Percentiles rank a stretch among this genome's conserved stretches.
These are phyloP conservation scores for Zancudomyces culisetae DNA, from an alignment of 371 early-diverging fungal species.

Conservation along the genomic window DNA sequence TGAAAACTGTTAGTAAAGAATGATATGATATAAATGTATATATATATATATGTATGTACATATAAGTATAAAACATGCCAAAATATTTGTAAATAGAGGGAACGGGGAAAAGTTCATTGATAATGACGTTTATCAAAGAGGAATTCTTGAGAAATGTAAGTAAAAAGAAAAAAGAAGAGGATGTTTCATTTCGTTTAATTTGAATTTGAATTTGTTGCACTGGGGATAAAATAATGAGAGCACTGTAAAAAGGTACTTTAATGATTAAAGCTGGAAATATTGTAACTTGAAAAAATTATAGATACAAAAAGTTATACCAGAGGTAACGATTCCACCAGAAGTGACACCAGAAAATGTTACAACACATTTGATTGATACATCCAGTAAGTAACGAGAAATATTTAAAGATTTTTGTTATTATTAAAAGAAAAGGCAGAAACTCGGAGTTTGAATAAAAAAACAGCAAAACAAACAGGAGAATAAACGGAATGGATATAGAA, in stretches of 20 bases:
- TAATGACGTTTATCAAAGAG: conserved; percentile 89
- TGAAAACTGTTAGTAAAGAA: no score
- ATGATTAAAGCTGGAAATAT: no score
- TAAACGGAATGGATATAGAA: background rate
- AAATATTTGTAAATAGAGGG: conserved; percentile 43
- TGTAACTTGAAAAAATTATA: conserved; percentile 25
- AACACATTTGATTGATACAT: conserved; percentile 89
- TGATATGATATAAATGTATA: no score
- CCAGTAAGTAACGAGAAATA: conserved; percentile 32
- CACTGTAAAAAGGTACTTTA: no score
- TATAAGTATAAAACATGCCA: background rate
- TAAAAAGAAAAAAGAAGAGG: background rate
- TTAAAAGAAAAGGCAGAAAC: background rate
- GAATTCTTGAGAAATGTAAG: conserved; percentile 74
- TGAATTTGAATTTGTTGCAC: no score
- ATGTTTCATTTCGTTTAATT: no score
- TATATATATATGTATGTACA: background rate
- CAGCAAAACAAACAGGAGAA: background rate
- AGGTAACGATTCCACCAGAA: conserved; percentile 94
- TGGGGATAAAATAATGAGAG: no score
- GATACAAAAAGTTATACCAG: conserved; percentile 92
- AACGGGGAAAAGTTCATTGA: conserved; percentile 89
- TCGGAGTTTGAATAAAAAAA: background rate
- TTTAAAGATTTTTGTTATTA: background rate
- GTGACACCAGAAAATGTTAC: conserved; percentile 90